Evolutionary conservation across 371 early-diverging fungal species (phyloP).

Genomic region (Mucor indicus): DNA sequence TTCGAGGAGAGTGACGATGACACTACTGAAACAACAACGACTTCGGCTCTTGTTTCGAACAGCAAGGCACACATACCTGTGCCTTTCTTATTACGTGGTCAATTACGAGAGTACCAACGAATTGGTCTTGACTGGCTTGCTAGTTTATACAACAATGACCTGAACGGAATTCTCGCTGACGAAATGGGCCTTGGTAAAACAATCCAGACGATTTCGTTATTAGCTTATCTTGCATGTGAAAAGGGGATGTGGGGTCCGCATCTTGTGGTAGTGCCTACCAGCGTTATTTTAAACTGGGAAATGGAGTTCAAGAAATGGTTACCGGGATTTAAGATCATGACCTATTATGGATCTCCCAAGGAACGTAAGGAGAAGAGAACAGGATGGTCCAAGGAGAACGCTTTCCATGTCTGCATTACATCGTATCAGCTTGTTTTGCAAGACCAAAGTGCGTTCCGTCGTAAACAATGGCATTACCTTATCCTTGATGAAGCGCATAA

Average conservation of each 20-base stretch:
- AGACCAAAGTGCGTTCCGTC: conserved; percentile 76
- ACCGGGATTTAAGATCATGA: conserved; percentile 82
- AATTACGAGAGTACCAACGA: conserved; percentile 74
- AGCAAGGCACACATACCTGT: conserved; percentile 53
- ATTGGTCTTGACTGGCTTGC: conserved; percentile 82
- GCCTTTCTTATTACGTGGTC: conserved; percentile 63
- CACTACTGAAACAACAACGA: background rate
- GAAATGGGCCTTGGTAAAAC: conserved; percentile 99
- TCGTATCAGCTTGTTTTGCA: conserved; percentile 83
- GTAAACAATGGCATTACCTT: conserved; percentile 83
- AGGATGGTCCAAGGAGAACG: conserved; percentile 81
- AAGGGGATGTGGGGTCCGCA: conserved; percentile 83
- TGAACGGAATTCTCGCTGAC: conserved; percentile 98
- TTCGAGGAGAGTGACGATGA: background rate
- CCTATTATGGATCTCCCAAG: conserved; percentile 79
- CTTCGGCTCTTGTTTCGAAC: background rate
- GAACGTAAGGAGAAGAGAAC: conserved; percentile 75
- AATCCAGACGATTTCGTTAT: conserved; percentile 92
- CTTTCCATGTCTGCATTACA: conserved; percentile 87
- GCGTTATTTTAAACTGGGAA: conserved; percentile 94
- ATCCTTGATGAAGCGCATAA: conserved; percentile 96
- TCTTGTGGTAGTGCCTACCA: conserved; percentile 89
- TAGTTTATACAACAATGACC: conserved; percentile 87
- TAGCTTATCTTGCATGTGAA: conserved; percentile 75
- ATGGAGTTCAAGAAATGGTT: conserved; percentile 93